These are phyloP conservation scores for Solidago caesia DNA, from an alignment of 129 eudicot species.

Conservation along the genomic window DNA sequence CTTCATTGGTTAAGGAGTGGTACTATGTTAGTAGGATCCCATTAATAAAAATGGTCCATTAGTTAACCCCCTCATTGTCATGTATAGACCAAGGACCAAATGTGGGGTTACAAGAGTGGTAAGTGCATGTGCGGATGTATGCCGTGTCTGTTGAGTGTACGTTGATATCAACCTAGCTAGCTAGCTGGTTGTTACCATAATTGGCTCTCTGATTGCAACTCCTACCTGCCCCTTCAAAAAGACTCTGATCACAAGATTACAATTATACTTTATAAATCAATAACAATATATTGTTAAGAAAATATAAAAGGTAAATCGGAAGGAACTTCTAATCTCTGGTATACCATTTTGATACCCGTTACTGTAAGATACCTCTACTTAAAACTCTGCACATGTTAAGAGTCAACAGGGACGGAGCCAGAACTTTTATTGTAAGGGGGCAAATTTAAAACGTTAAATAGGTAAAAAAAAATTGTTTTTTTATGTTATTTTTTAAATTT, in stretches of 20 bases:
- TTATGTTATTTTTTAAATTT: no score
- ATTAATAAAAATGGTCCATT: slow-evolving; percentile 28
- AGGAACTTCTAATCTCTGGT: no score
- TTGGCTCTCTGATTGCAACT: slow-evolving; percentile 31
- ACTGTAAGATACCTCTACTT: no score
- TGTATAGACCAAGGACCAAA: slow-evolving; percentile 27
- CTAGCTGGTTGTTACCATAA: slow-evolving; percentile 34
- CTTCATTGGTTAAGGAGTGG: slow-evolving; percentile 16
- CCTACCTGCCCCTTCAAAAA: slow-evolving; percentile 19
- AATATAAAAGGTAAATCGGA: no score
- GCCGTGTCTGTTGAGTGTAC: slow-evolving; percentile 24
- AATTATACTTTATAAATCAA: background rate
- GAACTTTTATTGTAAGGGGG: no score
- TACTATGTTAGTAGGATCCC: slow-evolving; percentile 25
- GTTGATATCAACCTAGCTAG: slow-evolving; percentile 29
- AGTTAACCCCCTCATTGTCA: background rate
- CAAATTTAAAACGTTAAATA: no score
- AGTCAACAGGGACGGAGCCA: no score
- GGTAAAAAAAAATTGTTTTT: no score
- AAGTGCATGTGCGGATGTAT: slow-evolving; percentile 29
- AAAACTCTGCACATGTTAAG: no score
- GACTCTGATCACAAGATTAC: background rate
- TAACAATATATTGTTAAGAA: background rate
- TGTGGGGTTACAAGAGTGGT: slow-evolving; percentile 22
- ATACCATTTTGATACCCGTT: no score